These are phyloP conservation scores for Chaetomidium leptoderma DNA, from an alignment of 495 filamentous ascomycete species.

Conservation along the genomic window DNA sequence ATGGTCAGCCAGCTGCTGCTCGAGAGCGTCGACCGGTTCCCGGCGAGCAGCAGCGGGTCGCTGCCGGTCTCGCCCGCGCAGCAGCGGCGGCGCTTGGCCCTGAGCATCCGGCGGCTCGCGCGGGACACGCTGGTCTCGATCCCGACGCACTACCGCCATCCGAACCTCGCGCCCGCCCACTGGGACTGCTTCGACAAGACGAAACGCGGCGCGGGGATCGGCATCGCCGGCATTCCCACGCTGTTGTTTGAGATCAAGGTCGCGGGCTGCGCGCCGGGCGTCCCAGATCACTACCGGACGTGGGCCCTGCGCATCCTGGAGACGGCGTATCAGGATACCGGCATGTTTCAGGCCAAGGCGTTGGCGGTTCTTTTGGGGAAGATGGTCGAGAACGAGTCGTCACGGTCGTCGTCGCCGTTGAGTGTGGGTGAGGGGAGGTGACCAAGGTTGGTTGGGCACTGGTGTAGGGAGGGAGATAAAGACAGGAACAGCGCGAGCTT, in stretches of 20 bases:
- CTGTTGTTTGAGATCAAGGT: conserved; percentile 41
- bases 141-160: conserved; percentile 47
- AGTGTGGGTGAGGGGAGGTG: background rate
- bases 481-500: too few relatives aligned
- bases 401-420: background rate
- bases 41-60: conserved; percentile 33
- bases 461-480: background rate
- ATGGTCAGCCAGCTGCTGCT: conserved; percentile 53
- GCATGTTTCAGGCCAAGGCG: conserved; percentile 43
- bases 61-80: conserved; percentile 35
- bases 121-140: conserved; percentile 42
- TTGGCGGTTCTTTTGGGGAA: conserved; percentile 34
- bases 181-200: conserved; percentile 33
- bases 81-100: conserved; percentile 29
- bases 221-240: conserved; percentile 41
- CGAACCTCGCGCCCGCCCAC: conserved; percentile 26
- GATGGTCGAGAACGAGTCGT: background rate
- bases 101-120: conserved; percentile 33
- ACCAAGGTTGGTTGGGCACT: background rate
- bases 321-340: conserved; percentile 42
- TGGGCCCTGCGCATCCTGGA: conserved; percentile 40
- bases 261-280: conserved; percentile 41
- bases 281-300: conserved; percentile 33
- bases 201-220: conserved; percentile 39
- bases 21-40: conserved; percentile 29